Base-by-base conservation (phyloP, 2,329 filamentous ascomycete species). In the Apiospora malaysiana region DNA sequence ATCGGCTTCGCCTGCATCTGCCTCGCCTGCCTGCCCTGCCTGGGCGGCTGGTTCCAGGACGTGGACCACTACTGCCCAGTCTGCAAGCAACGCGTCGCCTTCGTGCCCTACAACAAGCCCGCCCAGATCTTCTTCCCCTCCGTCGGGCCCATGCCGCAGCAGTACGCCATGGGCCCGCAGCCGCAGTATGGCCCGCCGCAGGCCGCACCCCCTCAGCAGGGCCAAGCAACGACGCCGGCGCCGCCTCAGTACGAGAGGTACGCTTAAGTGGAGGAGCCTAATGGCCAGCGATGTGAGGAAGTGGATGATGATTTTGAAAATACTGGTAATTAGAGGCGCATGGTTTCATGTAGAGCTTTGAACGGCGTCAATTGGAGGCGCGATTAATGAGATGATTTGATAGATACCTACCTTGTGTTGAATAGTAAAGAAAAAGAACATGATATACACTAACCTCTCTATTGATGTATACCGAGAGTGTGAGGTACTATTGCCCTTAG, bases 1-100 rank as follows among this genome's bases (percentile, higher is more conserved):
- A n/a, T 72, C 25, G 71, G 69, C 12, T 56, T 68, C 27, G 23
- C 70, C 37, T 72, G 69, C 37, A 68, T 70, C 69, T 72, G 71
- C 40, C 40, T 68, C 43, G 68, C 71, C 51, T 72, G 69, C 32
- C 71, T 72, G 40, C 71, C 71, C 23, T 72, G 71, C 68, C 37
- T 68, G 2, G 66, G 70, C 47, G 68, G 69, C 56, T 72, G 71
- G 71, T 72, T 70, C 69, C 66, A 27, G 16, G 66, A 68, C 25
- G 66, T 68, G 66, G 66, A 68, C 43, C 66, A 68, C 25, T 68
- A 68, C 66, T 68, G 66, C 25, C 66, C 66, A 9, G 66, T 47
- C 43, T 68, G 66, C 43, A 45, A 68, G 43, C 66, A 68, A 43
- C 66, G 66, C 25, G 42, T 68, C 43, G 66, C 66, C 66, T n/a